Conservation (phyloP, 352 stramenopile genomes). For the Phytophthora kernoviae region DNA sequence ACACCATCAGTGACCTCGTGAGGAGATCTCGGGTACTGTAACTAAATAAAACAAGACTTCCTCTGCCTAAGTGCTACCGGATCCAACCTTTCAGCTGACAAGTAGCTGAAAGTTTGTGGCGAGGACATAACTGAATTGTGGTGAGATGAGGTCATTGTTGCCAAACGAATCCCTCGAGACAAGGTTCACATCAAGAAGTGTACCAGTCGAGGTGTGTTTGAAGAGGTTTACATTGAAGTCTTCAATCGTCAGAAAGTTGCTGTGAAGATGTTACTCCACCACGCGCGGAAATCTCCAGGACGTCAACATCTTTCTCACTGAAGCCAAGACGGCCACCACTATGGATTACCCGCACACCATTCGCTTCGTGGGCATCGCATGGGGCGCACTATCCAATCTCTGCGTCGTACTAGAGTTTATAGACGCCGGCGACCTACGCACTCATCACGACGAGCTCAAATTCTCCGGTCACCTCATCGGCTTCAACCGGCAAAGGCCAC, state of each 20-base stretch:
- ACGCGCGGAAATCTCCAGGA: slow-evolving; percentile 14
- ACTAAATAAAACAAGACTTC: background rate
- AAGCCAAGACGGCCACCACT: slow-evolving; percentile 40
- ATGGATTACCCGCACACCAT: slow-evolving; percentile 55
- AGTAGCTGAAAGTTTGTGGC: background rate
- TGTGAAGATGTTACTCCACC: slow-evolving; percentile 36
- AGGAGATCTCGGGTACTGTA: background rate
- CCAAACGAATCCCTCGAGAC: slow-evolving; percentile 30
- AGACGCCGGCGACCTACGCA: slow-evolving; percentile 27
- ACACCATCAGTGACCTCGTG: background rate
- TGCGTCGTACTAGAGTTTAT: slow-evolving; percentile 40
- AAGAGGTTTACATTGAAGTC: slow-evolving; percentile 35
- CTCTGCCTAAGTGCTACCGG: slow-evolving; percentile 1
- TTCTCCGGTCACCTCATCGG: slow-evolving; percentile 7
- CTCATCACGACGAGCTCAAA: slow-evolving; percentile 18
- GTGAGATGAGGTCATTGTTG: slow-evolving; percentile 19
- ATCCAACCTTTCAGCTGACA: background rate
- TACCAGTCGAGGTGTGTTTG: slow-evolving; percentile 36
- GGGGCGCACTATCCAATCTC: slow-evolving; percentile 35
- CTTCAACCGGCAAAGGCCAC: slow-evolving; percentile 26
- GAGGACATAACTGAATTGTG: slow-evolving; percentile 6
- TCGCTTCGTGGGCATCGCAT: slow-evolving; percentile 51
- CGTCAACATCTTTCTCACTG: slow-evolving; percentile 39
- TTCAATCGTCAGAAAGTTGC: slow-evolving; percentile 39
- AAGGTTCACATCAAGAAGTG: slow-evolving; percentile 31